A percentile compares a stretch with the other conserved stretches of the same genome.
Conservation (phyloP, 2,329 filamentous ascomycete species). For the Truncatella angustata region DNA sequence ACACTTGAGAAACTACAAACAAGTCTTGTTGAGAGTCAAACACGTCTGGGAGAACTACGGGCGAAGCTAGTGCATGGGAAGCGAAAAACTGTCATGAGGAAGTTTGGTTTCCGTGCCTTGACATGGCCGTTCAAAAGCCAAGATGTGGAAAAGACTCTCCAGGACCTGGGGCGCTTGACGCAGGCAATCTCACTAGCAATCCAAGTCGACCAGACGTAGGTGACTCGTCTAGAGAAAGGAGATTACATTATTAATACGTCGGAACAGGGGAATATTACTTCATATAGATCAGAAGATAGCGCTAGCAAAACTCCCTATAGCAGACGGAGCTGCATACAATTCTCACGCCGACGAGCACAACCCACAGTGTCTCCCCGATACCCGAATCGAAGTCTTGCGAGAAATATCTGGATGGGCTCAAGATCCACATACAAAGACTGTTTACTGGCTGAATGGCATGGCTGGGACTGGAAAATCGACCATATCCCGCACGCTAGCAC, state of each 20-base stretch:
- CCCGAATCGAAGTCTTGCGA: slow-evolving; percentile 28
- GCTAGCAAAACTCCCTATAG: not conserved
- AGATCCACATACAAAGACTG: not conserved
- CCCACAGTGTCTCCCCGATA: slow-evolving; percentile 28
- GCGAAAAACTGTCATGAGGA: slow-evolving; percentile 26
- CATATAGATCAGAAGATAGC: not conserved
- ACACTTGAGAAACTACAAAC: slow-evolving; percentile 21
- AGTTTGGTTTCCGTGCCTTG: slow-evolving; percentile 30
- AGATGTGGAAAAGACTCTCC: slow-evolving; percentile 20
- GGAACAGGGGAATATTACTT: not conserved
- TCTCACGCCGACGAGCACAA: slow-evolving; percentile 30
- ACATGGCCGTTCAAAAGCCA: slow-evolving; percentile 38
- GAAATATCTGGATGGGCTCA: slow-evolving; percentile 19
- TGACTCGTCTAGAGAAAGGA: slow-evolving; percentile 9
- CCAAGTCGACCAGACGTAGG: slow-evolving; percentile 1
- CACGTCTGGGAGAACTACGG: slow-evolving; percentile 21
- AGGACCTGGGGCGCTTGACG: not conserved
- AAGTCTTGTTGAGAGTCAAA: slow-evolving; percentile 17
- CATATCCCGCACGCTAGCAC: slow-evolving; percentile 32
- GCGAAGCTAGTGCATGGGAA: slow-evolving; percentile 21
- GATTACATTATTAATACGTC: not conserved
- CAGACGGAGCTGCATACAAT: not conserved
- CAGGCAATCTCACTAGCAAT: not conserved
- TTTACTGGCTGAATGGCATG: slow-evolving; percentile 34
- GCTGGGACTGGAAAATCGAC: slow-evolving; percentile 40